A percentile compares a stretch with the other conserved stretches of the same genome.
Conservation (phyloP, 495 filamentous ascomycete species). For the Penicillium macrosclerotiorum region DNA sequence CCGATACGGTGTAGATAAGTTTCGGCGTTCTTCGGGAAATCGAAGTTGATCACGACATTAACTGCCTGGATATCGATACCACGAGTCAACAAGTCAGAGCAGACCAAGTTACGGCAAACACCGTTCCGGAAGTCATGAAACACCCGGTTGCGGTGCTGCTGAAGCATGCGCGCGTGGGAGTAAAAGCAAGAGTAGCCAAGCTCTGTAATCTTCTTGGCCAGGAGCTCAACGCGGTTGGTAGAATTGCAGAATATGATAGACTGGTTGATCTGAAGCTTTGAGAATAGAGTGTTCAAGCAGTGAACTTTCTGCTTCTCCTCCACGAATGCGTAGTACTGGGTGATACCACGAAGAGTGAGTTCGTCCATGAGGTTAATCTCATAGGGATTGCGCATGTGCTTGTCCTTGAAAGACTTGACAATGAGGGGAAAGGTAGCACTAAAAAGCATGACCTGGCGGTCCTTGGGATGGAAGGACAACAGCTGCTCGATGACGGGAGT, state of each 20-base stretch:
- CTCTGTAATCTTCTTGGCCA: slow-evolving; percentile 99
- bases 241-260: slow-evolving; percentile 99
- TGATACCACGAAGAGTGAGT: slow-evolving; percentile 95
- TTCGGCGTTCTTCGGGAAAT: slow-evolving; percentile 99
- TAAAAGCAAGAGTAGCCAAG: slow-evolving; percentile 99
- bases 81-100: slow-evolving; percentile 94
- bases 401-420: slow-evolving; percentile 97
- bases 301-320: slow-evolving; percentile 99
- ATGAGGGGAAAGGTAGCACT: slow-evolving; percentile 95
- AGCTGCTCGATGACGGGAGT: slow-evolving; percentile 96
- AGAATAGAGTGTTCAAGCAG: slow-evolving; percentile 98
- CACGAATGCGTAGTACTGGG: slow-evolving; percentile 98
- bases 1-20: slow-evolving; percentile 99
- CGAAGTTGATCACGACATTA: slow-evolving; percentile 99
- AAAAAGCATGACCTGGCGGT: slow-evolving; percentile 98
- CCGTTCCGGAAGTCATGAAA: slow-evolving; percentile 99
- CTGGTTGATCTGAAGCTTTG: slow-evolving; percentile 98
- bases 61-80: slow-evolving; percentile 99
- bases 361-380: slow-evolving; percentile 99
- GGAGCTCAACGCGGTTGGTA: slow-evolving; percentile 92
- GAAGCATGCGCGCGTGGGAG: slow-evolving; percentile 98
- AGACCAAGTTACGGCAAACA: slow-evolving; percentile 95
- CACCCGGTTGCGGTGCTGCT: slow-evolving; percentile 93
- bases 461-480: slow-evolving; percentile 87
- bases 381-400: slow-evolving; percentile 92